Conservation (phyloP, 768 basidiomycete genomes). For the Infundibulicybe gibba region DNA sequence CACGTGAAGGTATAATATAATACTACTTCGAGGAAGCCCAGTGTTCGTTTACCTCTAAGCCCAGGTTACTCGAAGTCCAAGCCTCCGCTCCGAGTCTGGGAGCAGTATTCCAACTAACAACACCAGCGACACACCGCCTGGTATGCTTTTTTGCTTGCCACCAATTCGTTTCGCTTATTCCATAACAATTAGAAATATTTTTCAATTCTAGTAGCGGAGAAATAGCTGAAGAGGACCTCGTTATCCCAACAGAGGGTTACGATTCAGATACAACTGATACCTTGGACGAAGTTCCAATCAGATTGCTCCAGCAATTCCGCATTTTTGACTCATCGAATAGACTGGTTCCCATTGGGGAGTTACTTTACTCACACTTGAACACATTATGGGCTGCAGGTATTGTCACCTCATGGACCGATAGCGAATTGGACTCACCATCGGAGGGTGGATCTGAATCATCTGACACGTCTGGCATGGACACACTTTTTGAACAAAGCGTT, state of each 20-base stretch:
- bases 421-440: conserved; percentile 2
- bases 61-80: too few species aligned
- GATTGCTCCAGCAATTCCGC: conserved; percentile 49
- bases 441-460: too few species aligned
- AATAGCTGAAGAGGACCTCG: conserved; percentile 35
- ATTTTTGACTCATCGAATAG: conserved; percentile 42
- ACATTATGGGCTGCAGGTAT: conserved; percentile 36
- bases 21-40: too few species aligned
- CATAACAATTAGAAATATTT: too few species aligned
- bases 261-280: conserved; percentile 15
- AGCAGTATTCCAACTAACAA: too few species aligned
- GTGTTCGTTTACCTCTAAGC: too few species aligned
- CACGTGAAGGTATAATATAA: too few species aligned
- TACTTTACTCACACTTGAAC: not conserved
- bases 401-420: conserved; percentile 32
- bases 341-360: conserved; percentile 34
- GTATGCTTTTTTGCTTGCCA: too few species aligned
- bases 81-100: too few species aligned
- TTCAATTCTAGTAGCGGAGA: conserved; percentile 5
- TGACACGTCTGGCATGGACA: too few species aligned
- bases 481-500: conserved; percentile 18
- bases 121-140: too few species aligned
- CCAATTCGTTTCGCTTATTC: too few species aligned
- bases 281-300: conserved; percentile 48
- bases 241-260: conserved; percentile 19